phyloP scores from a whole-genome alignment of 345 rosid species.

The Eucalyptus coolabah region DNA sequence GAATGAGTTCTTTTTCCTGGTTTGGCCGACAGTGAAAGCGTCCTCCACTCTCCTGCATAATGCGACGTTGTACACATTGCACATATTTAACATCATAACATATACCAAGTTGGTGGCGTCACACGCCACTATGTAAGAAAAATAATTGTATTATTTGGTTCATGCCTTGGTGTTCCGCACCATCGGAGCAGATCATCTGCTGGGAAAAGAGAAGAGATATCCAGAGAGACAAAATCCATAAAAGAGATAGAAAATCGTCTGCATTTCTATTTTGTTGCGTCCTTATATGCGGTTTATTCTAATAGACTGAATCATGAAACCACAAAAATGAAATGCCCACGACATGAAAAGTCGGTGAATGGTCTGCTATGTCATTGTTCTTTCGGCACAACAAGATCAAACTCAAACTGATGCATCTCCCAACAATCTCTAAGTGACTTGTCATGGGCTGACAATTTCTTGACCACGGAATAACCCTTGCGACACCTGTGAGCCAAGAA shows the following conservation, averaged over 20 bases:
- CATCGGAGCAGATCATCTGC: neutral
- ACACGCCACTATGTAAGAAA: neutral
- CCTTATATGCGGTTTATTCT: neutral
- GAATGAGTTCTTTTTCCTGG: neutral
- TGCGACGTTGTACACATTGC: neutral
- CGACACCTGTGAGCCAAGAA: neutral
- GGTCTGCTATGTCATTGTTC: neutral
- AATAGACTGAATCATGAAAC: neutral
- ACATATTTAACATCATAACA: neutral
- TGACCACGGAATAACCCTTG: fast-evolving
- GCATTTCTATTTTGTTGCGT: neutral
- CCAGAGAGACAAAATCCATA: neutral
- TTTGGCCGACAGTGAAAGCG: neutral
- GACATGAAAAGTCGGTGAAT: neutral
- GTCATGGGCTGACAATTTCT: neutral
- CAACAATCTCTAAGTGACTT: neutral
- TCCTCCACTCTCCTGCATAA: neutral
- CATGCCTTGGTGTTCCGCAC: neutral
- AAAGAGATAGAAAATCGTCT: neutral
- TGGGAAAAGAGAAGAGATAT: neutral
- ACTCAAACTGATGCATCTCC: neutral
- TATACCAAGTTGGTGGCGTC: neutral
- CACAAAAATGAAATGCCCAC: neutral
- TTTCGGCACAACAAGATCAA: neutral
- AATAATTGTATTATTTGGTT: neutral